These are phyloP conservation scores for Stephania japonica DNA, from an alignment of 164 flowering plant genomes.

Conservation along the genomic window DNA sequence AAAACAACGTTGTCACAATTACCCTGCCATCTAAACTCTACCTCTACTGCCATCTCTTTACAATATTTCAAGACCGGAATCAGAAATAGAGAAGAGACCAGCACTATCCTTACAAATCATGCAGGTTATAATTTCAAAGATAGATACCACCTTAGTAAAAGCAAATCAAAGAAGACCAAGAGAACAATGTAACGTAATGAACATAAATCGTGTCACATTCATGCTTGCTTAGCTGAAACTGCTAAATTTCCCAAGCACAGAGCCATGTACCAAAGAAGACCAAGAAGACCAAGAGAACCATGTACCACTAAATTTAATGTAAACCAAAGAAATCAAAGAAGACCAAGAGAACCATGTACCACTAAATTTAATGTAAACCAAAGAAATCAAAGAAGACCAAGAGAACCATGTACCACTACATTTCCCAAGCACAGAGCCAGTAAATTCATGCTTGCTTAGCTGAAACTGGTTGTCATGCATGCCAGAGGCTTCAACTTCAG, in stretches of 20 bases:
- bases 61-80: background rate
- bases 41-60: background rate
- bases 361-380: background rate
- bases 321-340: too few relatives aligned
- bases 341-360: slow-evolving; percentile 37
- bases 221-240: too few relatives aligned
- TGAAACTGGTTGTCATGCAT: slow-evolving; percentile 46
- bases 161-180: background rate
- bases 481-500: slow-evolving; percentile 62
- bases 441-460: slow-evolving; percentile 46
- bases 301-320: too few relatives aligned
- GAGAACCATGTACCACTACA: slow-evolving; percentile 51
- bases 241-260: too few relatives aligned
- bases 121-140: background rate
- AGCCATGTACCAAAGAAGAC: too few relatives aligned
- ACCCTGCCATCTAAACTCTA: background rate
- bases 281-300: too few relatives aligned
- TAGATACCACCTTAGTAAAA: background rate
- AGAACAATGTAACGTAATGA: background rate
- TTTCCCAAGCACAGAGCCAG: slow-evolving; percentile 53
- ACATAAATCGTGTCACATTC: background rate
- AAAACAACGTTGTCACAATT: background rate
- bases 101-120: background rate
- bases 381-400: background rate
- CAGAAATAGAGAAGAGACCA: background rate